phyloP scores from a whole-genome alignment of 257 asterid species.

The Gentiana dahurica region DNA sequence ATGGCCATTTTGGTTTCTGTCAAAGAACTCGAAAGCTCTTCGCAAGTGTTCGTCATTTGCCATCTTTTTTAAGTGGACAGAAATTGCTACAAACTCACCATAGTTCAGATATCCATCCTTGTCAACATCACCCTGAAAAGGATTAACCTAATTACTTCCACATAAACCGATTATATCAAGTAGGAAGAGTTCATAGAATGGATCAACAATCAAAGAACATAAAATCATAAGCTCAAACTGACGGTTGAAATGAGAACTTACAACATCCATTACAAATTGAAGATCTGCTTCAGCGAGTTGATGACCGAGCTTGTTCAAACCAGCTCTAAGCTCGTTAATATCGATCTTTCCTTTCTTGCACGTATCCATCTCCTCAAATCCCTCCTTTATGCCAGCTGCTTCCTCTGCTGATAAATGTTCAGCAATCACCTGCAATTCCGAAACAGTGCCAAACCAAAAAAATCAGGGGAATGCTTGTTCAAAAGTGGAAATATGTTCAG shows the following conservation, averaged over 20 bases:
- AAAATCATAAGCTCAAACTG: not conserved
- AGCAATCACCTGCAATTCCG: constrained; percentile 38
- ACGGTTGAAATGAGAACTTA: constrained; percentile 17
- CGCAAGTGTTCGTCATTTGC: constrained; percentile 75
- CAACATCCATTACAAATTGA: constrained; percentile 60
- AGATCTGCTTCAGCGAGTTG: constrained; percentile 39
- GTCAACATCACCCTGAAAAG: constrained; percentile 62
- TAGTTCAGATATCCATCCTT: constrained; percentile 60
- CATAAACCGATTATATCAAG: not conserved
- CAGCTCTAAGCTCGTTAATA: constrained; percentile 37
- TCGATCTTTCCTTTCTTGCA: constrained; percentile 38
- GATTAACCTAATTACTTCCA: not conserved
- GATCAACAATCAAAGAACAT: not conserved
- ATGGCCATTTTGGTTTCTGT: constrained; percentile 42
- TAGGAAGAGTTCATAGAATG: not conserved
- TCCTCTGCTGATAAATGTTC: constrained; percentile 66
- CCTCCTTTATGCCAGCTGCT: constrained; percentile 58
- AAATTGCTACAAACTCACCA: constrained; percentile 62
- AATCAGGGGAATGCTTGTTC: not conserved
- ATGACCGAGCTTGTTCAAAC: constrained; percentile 53
- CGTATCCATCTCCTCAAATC: constrained; percentile 42
- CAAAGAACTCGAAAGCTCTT: constrained; percentile 71
- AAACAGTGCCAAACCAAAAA: constrained; percentile 7
- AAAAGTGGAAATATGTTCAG: constrained; percentile 1
- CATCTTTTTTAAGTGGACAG: constrained; percentile 63